Percentiles rank a stretch among this genome's conserved stretches.
phyloP scores from a whole-genome alignment of 768 basidiomycete genomes.

The Lentinus tigrinus region DNA sequence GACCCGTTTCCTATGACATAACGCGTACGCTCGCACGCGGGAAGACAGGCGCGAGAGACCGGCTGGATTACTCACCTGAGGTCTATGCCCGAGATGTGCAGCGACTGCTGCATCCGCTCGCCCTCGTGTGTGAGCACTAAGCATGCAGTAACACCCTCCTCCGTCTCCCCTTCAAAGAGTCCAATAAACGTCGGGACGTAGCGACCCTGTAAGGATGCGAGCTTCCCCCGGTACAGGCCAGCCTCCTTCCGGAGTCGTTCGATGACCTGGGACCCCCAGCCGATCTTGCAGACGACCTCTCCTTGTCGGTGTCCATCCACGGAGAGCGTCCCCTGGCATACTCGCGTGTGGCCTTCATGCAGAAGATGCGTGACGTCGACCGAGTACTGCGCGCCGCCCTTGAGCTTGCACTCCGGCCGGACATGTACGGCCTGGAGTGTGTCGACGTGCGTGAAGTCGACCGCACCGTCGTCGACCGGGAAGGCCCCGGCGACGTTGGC shows the following conservation, averaged over 20 bases:
- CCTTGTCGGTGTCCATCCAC: neutral
- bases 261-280: neutral
- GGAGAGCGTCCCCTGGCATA: neutral
- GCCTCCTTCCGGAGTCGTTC: neutral
- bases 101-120: neutral
- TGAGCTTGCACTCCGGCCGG: neutral
- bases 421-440: neutral
- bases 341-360: neutral
- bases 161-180: neutral
- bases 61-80: neutral
- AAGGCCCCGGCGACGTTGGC: neutral
- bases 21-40: neutral
- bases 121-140: neutral
- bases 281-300: conserved; percentile 1
- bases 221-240: neutral
- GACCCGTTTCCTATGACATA: neutral
- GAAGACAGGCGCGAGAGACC: neutral
- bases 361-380: neutral
- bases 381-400: neutral
- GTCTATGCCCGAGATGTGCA: neutral
- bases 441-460: conserved; percentile 1
- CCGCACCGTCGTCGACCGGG: neutral
- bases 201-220: neutral
- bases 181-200: neutral
- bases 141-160: neutral